A percentile compares a stretch with the other conserved stretches of the same genome.
Conservation (phyloP, 805 yeast species). For the Pichia sporocuriosa region DNA sequence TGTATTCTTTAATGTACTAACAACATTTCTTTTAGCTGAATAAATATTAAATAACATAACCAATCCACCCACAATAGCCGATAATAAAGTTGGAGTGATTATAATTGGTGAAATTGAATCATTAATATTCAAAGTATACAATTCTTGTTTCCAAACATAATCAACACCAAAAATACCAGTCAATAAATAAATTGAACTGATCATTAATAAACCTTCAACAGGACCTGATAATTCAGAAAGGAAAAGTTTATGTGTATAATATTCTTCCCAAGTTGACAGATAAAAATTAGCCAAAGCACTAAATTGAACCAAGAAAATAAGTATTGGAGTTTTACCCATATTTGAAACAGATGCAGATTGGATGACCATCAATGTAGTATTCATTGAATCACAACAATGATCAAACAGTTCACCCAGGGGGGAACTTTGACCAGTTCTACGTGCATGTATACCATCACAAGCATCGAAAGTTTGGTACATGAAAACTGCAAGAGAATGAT, state of each 20-base stretch:
- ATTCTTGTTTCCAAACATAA: constrained; percentile 45
- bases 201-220: constrained; percentile 81
- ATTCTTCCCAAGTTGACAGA: constrained; percentile 92
- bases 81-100: constrained; percentile 33
- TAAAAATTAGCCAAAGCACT: constrained; percentile 78
- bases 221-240: constrained; percentile 85
- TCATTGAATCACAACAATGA: constrained; percentile 66
- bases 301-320: constrained; percentile 57
- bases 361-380: constrained; percentile 69
- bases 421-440: constrained; percentile 91
- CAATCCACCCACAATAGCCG: constrained; percentile 44
- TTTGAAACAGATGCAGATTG: constrained; percentile 73
- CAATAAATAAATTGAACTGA: constrained; percentile 44
- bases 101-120: neutral
- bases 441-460: constrained; percentile 92
- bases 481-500: constrained; percentile 77
- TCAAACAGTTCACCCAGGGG: constrained; percentile 94
- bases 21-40: constrained; percentile 60
- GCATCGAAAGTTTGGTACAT: constrained; percentile 95
- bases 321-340: constrained; percentile 56
- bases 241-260: constrained; percentile 76
- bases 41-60: constrained; percentile 58
- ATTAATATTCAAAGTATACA: constrained; percentile 32
- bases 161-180: constrained; percentile 69
- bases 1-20: constrained; percentile 35